Conservation (phyloP, 164 flowering plant species). For the Piper longum region DNA sequence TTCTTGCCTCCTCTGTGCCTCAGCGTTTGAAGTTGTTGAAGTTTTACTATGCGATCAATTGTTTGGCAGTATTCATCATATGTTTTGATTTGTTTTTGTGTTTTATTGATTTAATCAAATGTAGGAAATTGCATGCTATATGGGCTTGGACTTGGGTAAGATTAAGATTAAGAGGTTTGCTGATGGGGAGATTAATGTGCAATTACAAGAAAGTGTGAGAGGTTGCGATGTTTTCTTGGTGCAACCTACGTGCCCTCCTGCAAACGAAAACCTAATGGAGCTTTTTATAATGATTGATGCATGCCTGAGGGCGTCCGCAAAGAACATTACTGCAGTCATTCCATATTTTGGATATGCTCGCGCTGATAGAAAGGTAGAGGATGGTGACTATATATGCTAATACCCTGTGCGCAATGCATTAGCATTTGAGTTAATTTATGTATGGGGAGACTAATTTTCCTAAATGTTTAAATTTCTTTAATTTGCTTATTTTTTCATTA, state of each 20-base stretch:
- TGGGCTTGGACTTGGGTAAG: constrained; percentile 81
- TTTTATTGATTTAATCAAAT: neutral
- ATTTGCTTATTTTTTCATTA: no score
- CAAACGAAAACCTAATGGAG: constrained; percentile 87
- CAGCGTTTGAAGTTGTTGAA: neutral
- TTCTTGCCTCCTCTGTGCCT: neutral
- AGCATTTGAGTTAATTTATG: neutral
- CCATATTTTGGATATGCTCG: constrained; percentile 97
- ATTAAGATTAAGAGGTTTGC: constrained; percentile 65
- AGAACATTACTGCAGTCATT: constrained; percentile 76
- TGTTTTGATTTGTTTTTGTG: no score
- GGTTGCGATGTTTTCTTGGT: constrained; percentile 82
- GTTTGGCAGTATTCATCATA: neutral
- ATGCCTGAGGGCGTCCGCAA: constrained; percentile 86
- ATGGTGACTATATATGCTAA: neutral
- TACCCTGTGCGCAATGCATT: neutral
- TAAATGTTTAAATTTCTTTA: neutral
- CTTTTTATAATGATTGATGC: constrained; percentile 87
- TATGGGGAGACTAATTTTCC: neutral
- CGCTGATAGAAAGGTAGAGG: constrained; percentile 74
- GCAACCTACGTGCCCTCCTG: constrained; percentile 91
- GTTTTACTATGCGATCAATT: neutral
- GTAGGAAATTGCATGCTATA: constrained; percentile 75
- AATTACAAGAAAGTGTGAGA: constrained; percentile 83
- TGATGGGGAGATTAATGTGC: constrained; percentile 84